Percentiles rank a stretch among this genome's conserved stretches.
Evolutionary conservation across 495 filamentous ascomycete species (phyloP).

Genomic region (Aspergillus indologenus): DNA sequence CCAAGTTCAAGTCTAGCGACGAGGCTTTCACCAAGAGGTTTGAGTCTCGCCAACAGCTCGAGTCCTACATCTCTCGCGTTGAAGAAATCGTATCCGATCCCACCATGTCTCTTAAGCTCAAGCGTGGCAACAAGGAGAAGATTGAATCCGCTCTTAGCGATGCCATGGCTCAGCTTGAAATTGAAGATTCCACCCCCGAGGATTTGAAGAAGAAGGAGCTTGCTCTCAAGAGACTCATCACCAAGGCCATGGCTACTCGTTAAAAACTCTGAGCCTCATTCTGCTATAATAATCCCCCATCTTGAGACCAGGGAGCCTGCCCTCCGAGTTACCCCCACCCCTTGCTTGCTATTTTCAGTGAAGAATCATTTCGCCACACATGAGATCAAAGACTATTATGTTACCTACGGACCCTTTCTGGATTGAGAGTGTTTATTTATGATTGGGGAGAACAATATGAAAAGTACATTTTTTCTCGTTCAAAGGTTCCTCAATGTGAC

Average conservation of each 20-base stretch:
- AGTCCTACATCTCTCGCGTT: slow-evolving; percentile 97
- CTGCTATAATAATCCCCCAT: neutral
- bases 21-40: slow-evolving; percentile 99
- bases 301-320: neutral
- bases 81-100: slow-evolving; percentile 99
- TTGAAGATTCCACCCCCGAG: slow-evolving; percentile 84
- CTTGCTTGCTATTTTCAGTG: slow-evolving; percentile 2
- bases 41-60: slow-evolving; percentile 96
- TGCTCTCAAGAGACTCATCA: slow-evolving; percentile 94
- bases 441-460: slow-evolving; percentile 21
- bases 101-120: slow-evolving; percentile 91
- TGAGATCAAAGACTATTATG: slow-evolving; percentile 4
- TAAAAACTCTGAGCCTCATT: slow-evolving; percentile 42
- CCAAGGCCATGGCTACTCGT: slow-evolving; percentile 91
- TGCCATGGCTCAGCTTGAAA: slow-evolving; percentile 81
- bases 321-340: neutral
- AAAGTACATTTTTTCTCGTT: slow-evolving; percentile 36
- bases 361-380: slow-evolving; percentile 9
- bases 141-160: slow-evolving; percentile 90
- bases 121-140: slow-evolving; percentile 99
- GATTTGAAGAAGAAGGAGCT: slow-evolving; percentile 99
- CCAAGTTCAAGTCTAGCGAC: slow-evolving; percentile 97
- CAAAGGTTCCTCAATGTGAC: too few relatives aligned
- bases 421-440: slow-evolving; percentile 10
- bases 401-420: slow-evolving; percentile 1